Percentiles rank a stretch among this genome's conserved stretches.
Conservation (phyloP, 176 grass and related monocot genomes). For the Triticum urartu region DNA sequence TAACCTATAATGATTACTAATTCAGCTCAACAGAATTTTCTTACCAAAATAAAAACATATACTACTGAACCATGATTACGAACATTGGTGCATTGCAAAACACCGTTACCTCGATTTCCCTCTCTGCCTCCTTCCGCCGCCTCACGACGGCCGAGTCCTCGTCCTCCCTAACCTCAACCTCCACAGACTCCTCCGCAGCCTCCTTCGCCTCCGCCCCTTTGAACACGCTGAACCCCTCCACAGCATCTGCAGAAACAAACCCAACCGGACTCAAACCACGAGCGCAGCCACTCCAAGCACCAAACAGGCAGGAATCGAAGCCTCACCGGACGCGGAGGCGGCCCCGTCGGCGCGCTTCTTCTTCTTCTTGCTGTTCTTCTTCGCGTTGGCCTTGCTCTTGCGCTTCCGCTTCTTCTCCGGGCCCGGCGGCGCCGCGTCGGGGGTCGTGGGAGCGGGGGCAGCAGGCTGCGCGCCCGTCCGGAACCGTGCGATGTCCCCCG, state of each 20-base stretch:
- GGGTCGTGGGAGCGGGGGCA: neutral
- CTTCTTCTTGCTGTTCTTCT: conserved; percentile 34
- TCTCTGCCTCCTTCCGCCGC: conserved; percentile 59
- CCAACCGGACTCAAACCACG: conserved; percentile 1
- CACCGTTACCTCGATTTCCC: conserved; percentile 72
- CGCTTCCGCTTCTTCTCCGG: conserved; percentile 61
- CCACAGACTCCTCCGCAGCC: neutral
- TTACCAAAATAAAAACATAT: neutral
- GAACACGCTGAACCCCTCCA: conserved; percentile 84
- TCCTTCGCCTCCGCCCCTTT: conserved; percentile 46
- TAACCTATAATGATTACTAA: neutral
- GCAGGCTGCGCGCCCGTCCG: neutral
- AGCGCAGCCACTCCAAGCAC: neutral
- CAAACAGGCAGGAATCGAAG: neutral
- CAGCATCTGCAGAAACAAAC: conserved; percentile 37
- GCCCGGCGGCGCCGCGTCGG: neutral
- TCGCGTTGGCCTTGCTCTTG: conserved; percentile 53
- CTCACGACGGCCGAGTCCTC: conserved; percentile 31
- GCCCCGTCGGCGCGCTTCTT: conserved; percentile 41
- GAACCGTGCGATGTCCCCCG: conserved; percentile 60
- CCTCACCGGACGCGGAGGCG: conserved; percentile 21
- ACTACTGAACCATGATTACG: neutral
- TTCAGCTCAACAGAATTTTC: neutral
- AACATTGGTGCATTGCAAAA: neutral
- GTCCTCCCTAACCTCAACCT: conserved; percentile 19